Percentiles rank a stretch among this genome's conserved stretches.
These are phyloP conservation scores for Neurospora sp. DNA, from an alignment of 495 filamentous ascomycete species.

Conservation along the genomic window DNA sequence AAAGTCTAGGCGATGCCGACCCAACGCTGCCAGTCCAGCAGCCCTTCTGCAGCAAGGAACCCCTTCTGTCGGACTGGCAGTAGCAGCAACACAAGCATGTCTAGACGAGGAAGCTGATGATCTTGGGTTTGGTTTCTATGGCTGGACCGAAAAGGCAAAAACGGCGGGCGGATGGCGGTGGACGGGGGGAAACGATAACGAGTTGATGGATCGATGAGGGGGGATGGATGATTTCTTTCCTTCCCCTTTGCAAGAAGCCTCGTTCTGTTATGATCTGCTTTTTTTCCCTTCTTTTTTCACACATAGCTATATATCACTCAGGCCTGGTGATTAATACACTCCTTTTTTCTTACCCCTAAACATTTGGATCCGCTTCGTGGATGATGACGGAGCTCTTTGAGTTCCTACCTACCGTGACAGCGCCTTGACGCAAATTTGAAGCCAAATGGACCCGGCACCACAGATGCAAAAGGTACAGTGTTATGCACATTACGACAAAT, in stretches of 20 bases:
- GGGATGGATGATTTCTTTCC: background rate
- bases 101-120: background rate
- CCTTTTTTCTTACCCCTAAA: background rate
- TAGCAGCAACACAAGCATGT: background rate
- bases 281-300: background rate
- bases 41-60: background rate
- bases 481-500: background rate
- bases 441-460: background rate
- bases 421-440: background rate
- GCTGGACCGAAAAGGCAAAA: background rate
- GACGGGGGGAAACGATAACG: background rate
- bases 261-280: background rate
- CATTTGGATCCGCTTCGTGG: background rate
- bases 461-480: background rate
- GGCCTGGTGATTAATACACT: background rate
- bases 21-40: background rate
- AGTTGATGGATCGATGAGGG: background rate
- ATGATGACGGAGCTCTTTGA: background rate
- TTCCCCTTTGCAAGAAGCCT: background rate
- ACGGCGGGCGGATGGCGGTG: background rate
- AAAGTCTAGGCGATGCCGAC: background rate
- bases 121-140: background rate
- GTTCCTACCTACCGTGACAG: background rate
- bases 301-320: background rate
- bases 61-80: background rate